phyloP scores from a whole-genome alignment of 345 rosid genomes.

The Microcos paniculata region DNA sequence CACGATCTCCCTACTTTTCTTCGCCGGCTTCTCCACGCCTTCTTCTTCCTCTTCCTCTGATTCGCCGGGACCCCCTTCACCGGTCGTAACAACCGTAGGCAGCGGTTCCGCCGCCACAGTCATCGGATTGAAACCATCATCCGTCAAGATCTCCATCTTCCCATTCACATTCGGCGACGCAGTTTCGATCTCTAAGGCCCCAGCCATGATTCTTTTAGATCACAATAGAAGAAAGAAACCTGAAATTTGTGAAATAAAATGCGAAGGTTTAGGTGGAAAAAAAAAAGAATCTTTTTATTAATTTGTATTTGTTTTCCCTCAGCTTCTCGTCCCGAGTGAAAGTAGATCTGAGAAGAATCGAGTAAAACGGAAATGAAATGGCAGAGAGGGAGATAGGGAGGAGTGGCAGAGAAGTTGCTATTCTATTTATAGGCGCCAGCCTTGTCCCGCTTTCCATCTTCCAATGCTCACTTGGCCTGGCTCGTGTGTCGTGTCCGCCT shows the following conservation, averaged over 20 bases:
- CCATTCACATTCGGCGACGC: constrained; percentile 20
- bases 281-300: background rate
- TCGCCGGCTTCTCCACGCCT: constrained; percentile 13
- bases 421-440: background rate
- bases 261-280: too few species aligned
- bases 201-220: constrained; percentile 23
- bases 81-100: constrained; percentile 31
- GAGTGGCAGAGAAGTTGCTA: background rate
- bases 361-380: background rate
- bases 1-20: constrained; percentile 60
- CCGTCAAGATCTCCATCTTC: constrained; percentile 11
- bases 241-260: background rate
- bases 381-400: background rate
- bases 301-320: background rate
- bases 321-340: background rate
- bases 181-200: constrained; percentile 26
- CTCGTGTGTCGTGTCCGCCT: too few species aligned
- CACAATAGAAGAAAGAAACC: background rate
- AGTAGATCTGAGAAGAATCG: background rate
- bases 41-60: constrained; percentile 21
- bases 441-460: too few species aligned
- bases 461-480: too few species aligned
- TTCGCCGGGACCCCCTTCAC: background rate
- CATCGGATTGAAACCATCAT: constrained; percentile 46
- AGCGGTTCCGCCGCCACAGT: constrained; percentile 45